These are phyloP conservation scores for Cryptococcus hybrid DNA, from an alignment of 1,284 basidiomycete genomes.

Conservation along the genomic window DNA sequence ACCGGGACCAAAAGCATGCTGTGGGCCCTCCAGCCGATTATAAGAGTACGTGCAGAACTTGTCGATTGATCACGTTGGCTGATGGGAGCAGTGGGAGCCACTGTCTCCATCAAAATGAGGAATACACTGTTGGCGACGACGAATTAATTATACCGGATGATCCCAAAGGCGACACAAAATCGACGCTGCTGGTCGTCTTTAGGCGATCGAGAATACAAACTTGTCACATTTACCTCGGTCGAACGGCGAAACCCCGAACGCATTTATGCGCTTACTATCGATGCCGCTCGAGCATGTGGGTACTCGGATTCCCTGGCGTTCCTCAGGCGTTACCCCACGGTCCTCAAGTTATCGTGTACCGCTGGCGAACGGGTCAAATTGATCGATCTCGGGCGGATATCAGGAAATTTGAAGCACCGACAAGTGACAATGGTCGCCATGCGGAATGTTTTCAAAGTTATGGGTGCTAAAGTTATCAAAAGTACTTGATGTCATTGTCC, in stretches of 20 bases:
- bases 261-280: conserved; percentile 93
- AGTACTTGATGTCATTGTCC: conserved; percentile 55
- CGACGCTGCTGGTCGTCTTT: conserved; percentile 78
- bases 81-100: conserved; percentile 20
- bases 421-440: conserved; percentile 93
- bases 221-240: conserved; percentile 78
- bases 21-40: background rate
- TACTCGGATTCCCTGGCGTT: conserved; percentile 97
- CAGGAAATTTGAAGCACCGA: conserved; percentile 81
- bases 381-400: conserved; percentile 81
- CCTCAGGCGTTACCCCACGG: conserved; percentile 84
- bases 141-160: conserved; percentile 83
- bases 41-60: background rate
- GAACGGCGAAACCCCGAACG: conserved; percentile 72
- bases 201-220: conserved; percentile 83
- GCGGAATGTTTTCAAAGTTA: conserved; percentile 88
- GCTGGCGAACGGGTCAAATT: conserved; percentile 88
- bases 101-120: conserved; percentile 62
- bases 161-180: conserved; percentile 84
- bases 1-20: background rate
- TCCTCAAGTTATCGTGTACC: conserved; percentile 83
- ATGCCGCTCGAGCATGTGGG: conserved; percentile 91
- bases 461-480: conserved; percentile 85
- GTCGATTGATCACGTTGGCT: background rate
- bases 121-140: conserved; percentile 79